Base-by-base conservation (phyloP, 805 yeast genomes). In the Kockiozyma suomiensis region DNA sequence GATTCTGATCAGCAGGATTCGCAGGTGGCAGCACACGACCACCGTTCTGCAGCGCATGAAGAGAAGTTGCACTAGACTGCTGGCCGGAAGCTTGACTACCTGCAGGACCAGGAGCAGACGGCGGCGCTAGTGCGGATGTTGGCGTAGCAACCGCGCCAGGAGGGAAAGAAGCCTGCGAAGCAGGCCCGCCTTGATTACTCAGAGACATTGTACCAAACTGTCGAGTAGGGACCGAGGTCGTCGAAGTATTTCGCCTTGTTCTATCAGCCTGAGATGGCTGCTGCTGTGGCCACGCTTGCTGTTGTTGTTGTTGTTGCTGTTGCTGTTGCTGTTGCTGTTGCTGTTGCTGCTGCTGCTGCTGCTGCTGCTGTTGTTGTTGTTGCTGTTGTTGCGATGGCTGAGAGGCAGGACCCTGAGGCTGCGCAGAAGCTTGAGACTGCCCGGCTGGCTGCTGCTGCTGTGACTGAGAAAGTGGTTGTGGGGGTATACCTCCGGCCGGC, bases 1-100 rank as follows among this genome's bases (percentile, higher is more conserved):
- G 98, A 72, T 94, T 94, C 75, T 94, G 99, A 74, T 94, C 99
- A 1, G 99, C 98, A 5, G 99, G 99, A 70, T 93, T 93, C 0
- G 97, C 97, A 1, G 79, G 80, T 4, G 80, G 80, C 53, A 77
- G 64, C 38, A 72, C 74, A 33, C 76, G 69, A 12, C 78, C 78
- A 10, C 77, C 77, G 50, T 66, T 72, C 62, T 74, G 77, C 61
- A 74, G 68, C 40, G 72, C 74, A 55, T 74, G 74, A 28, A 74
- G 62, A 3, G 77, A 70, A 10, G 64, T 33, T 3, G 61, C 46
- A 37, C 26, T 49, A 15, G 37, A 49, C 21, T 38, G 33, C 38
- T 51, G 58, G 19, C 52, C 43, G 37, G 47, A 12, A 3, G 47
- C 42, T 10, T 35, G 26, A 25, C 58, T 41, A 3, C 8, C 13